A percentile compares a stretch with the other conserved stretches of the same genome.
phyloP scores from a whole-genome alignment of 495 filamentous ascomycete species.

The Penicillium psychrofluorescens region DNA sequence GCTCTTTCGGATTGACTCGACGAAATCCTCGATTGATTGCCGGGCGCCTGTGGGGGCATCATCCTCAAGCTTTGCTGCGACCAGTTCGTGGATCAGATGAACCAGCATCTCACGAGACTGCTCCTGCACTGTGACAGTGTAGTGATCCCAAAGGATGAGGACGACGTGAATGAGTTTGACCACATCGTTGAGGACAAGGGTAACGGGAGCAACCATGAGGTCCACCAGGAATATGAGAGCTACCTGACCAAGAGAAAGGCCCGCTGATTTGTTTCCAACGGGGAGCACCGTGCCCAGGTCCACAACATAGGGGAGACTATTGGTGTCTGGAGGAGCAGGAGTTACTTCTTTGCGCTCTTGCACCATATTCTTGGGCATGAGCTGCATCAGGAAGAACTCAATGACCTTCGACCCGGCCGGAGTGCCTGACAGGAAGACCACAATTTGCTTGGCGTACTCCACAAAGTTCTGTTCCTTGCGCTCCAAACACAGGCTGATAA shows the following conservation, averaged over 20 bases:
- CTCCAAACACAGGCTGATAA: conserved; percentile 87
- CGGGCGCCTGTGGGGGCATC: conserved; percentile 57
- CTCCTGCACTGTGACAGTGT: conserved; percentile 90
- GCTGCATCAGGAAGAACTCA: conserved; percentile 85
- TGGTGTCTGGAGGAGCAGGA: conserved; percentile 65
- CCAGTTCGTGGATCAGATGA: conserved; percentile 92
- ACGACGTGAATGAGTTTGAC: conserved; percentile 85
- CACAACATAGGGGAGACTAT: conserved; percentile 77
- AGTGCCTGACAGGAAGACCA: conserved; percentile 89
- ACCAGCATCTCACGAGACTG: conserved; percentile 97
- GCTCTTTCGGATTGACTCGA: conserved; percentile 83
- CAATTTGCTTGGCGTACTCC: conserved; percentile 93
- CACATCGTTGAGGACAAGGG: conserved; percentile 66
- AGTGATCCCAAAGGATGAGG: conserved; percentile 93
- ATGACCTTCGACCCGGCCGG: conserved; percentile 87
- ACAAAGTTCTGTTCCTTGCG: conserved; percentile 95
- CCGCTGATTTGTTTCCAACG: conserved; percentile 80
- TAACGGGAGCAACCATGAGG: conserved; percentile 86
- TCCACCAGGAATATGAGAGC: conserved; percentile 92
- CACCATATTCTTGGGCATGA: conserved; percentile 86
- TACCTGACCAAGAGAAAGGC: conserved; percentile 86
- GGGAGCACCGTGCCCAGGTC: conserved; percentile 75
- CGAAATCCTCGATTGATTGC: conserved; percentile 73
- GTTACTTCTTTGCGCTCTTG: conserved; percentile 70
- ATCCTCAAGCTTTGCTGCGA: conserved; percentile 85